A percentile compares a stretch with the other conserved stretches of the same genome.
Evolutionary conservation across 768 basidiomycete genomes (phyloP).

Genomic region (Cantharellus cinnabarinus): DNA sequence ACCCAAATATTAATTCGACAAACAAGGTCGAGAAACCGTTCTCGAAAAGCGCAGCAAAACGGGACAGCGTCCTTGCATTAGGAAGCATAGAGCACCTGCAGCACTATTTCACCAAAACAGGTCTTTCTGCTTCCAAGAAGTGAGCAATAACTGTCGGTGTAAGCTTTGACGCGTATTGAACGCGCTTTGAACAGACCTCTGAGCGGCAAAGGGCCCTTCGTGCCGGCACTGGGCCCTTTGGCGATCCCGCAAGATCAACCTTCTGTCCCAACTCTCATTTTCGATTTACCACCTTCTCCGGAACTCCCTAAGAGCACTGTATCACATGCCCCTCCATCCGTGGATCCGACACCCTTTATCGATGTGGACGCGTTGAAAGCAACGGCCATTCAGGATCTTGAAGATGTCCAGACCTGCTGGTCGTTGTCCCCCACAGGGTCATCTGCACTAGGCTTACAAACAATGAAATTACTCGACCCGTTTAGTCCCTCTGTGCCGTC

Average conservation of each 20-base stretch:
- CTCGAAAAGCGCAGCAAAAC: conserved; percentile 76
- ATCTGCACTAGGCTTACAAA: too few relatives aligned
- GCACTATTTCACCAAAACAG: conserved; percentile 83
- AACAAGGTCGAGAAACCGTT: conserved; percentile 71
- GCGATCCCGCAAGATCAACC: neutral
- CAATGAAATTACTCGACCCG: conserved; percentile 10
- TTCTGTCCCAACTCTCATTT: conserved; percentile 17
- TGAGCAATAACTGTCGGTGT: conserved; percentile 20
- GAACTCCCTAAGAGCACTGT: conserved; percentile 23
- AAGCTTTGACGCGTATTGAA: neutral
- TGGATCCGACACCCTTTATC: conserved; percentile 27
- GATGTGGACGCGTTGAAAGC: conserved; percentile 42
- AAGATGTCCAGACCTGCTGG: conserved; percentile 44
- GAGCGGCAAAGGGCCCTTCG: conserved; percentile 19
- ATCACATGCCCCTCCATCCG: conserved; percentile 38
- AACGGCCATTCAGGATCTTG: conserved; percentile 55
- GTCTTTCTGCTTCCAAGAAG: conserved; percentile 52
- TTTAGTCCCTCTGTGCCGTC: conserved; percentile 1
- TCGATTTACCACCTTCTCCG: conserved; percentile 56
- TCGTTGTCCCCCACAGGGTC: conserved; percentile 6
- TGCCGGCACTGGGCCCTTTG: conserved; percentile 47
- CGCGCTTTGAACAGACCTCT: conserved; percentile 1
- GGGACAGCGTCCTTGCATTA: conserved; percentile 81
- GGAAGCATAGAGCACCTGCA: conserved; percentile 95
- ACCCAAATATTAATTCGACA: conserved; percentile 47